phyloP scores from a whole-genome alignment of 192 early-diverging fungal species.

The Coemansia javaensis region DNA sequence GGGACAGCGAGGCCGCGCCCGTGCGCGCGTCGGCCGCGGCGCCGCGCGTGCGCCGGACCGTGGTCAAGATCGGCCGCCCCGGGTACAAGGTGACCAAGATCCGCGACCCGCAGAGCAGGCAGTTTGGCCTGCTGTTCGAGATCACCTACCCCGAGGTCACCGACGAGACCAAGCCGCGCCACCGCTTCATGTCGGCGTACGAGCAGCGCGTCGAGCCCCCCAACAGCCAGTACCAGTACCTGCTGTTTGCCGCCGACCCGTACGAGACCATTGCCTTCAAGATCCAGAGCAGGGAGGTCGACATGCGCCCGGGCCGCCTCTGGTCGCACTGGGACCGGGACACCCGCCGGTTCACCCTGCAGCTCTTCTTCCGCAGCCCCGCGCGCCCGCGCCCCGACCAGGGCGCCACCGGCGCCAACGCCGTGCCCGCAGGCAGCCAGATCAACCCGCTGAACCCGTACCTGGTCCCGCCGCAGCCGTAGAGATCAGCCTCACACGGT shows the following conservation, averaged over 20 bases:
- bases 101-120: conserved; percentile 77
- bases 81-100: conserved; percentile 93
- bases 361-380: conserved; percentile 72
- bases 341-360: conserved; percentile 77
- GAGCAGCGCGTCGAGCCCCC: conserved; percentile 90
- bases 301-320: conserved; percentile 76
- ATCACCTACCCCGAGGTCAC: conserved; percentile 93
- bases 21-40: background rate
- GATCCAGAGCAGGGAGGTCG: conserved; percentile 89
- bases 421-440: background rate
- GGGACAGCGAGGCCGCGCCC: conserved; percentile 50
- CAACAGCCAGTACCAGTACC: conserved; percentile 84
- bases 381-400: conserved; percentile 2
- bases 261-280: conserved; percentile 95
- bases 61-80: conserved; percentile 93
- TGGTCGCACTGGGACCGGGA: conserved; percentile 96
- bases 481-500: no score
- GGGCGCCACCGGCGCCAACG: conserved; percentile 14
- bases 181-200: conserved; percentile 95
- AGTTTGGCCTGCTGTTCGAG: conserved; percentile 89
- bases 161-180: conserved; percentile 74
- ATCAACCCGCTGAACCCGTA: conserved; percentile 33
- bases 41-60: conserved; percentile 59
- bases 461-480: conserved; percentile 3
- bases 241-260: conserved; percentile 92